Evolutionary conservation across 2,329 filamentous ascomycete species (phyloP).

Genomic region (Monilinia vaccinii-corymbosi): DNA sequence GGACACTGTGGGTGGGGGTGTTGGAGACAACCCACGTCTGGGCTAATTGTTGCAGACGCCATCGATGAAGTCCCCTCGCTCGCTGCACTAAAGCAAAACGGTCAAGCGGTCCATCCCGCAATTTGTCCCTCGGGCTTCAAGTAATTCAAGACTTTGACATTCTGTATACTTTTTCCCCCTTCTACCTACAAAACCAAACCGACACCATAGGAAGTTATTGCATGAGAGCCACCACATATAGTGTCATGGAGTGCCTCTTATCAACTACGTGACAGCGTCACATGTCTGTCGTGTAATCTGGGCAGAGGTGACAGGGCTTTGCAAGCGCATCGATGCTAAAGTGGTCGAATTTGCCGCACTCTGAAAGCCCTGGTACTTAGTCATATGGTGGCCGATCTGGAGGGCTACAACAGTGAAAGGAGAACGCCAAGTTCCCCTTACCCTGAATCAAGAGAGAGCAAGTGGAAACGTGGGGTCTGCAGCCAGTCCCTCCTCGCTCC

Average conservation of each 20-base stretch:
- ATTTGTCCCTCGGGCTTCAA: background rate
- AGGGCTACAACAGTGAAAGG: background rate
- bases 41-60: background rate
- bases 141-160: too few relatives aligned
- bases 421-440: background rate
- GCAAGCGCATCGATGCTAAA: background rate
- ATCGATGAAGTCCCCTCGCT: background rate
- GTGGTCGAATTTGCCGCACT: background rate
- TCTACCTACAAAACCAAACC: background rate
- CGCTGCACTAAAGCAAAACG: background rate
- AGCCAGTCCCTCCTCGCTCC: conserved; percentile 3
- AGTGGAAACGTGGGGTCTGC: conserved; percentile 6
- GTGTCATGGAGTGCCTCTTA: background rate
- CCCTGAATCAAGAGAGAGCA: background rate
- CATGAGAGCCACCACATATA: background rate
- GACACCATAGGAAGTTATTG: background rate
- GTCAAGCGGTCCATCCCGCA: conserved; percentile 1
- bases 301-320: background rate
- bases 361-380: background rate
- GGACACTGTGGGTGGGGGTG: background rate
- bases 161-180: background rate
- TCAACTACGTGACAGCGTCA: background rate
- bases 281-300: background rate
- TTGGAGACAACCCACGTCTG: background rate
- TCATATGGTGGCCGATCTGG: conserved; percentile 8